phyloP scores from a whole-genome alignment of 352 stramenopile genomes.

The Globisporangium carolinianum region DNA sequence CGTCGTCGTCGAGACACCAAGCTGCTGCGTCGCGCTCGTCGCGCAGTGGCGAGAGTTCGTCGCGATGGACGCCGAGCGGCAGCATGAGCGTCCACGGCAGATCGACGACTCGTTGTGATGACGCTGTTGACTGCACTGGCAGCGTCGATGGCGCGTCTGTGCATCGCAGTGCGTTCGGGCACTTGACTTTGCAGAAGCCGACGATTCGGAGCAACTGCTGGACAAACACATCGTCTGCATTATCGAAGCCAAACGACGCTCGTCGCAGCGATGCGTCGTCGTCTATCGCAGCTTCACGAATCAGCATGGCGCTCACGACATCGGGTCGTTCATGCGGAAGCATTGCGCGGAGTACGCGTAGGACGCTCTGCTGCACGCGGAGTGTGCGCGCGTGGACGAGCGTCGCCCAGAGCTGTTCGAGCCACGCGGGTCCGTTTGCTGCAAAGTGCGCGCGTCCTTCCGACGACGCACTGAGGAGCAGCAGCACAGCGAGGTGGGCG shows the following conservation, averaged over 20 bases:
- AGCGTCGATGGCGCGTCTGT: not conserved
- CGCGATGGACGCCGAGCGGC: constrained; percentile 22
- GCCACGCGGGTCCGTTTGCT: constrained; percentile 31
- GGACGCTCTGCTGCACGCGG: constrained; percentile 52
- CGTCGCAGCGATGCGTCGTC: not conserved
- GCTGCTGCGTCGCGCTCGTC: constrained; percentile 2
- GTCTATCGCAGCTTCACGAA: not conserved
- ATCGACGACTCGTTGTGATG: not conserved
- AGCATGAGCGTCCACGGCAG: constrained; percentile 26
- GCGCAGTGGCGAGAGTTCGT: constrained; percentile 16
- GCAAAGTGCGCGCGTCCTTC: constrained; percentile 39
- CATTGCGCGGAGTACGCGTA: constrained; percentile 47
- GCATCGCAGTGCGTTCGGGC: constrained; percentile 2
- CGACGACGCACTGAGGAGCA: constrained; percentile 40
- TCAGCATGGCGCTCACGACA: constrained; percentile 13
- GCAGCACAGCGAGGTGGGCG: constrained; percentile 33
- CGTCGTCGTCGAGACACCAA: constrained; percentile 4
- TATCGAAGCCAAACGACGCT: constrained; percentile 17
- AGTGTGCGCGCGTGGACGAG: constrained; percentile 39
- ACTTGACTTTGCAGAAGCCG: constrained; percentile 31
- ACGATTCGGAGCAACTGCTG: constrained; percentile 44
- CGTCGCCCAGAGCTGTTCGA: constrained; percentile 39
- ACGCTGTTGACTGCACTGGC: not conserved
- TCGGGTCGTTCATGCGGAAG: constrained; percentile 29
- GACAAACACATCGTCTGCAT: constrained; percentile 22